These are phyloP conservation scores for Nitzschia sp. DNA, from an alignment of 108 stramenopile genomes.

Conservation along the genomic window DNA sequence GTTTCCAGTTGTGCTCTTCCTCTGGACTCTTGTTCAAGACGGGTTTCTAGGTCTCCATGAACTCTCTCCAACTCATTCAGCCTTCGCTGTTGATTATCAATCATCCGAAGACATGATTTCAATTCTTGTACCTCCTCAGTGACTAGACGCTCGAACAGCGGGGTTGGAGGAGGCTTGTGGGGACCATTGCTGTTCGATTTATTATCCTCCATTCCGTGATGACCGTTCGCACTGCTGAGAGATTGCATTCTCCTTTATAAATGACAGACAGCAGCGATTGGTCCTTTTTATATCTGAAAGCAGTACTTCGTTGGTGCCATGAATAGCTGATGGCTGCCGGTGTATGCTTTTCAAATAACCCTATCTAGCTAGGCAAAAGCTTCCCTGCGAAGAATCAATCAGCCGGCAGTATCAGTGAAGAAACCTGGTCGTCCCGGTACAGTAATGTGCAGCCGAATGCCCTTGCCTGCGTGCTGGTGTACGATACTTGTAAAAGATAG, in stretches of 20 bases:
- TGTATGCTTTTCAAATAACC: too few species aligned
- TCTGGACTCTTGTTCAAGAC: constrained; percentile 47
- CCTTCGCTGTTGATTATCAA: constrained; percentile 45
- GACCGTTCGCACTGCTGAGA: background rate
- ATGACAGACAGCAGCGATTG: too few species aligned
- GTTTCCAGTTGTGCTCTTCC: constrained; percentile 46
- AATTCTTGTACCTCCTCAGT: constrained; percentile 64
- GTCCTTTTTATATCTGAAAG: too few species aligned
- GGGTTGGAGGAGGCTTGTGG: constrained; percentile 43
- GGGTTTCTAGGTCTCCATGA: constrained; percentile 47
- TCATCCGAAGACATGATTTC: constrained; percentile 52
- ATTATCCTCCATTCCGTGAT: constrained; percentile 1
- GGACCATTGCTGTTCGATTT: background rate
- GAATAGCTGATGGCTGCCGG: too few species aligned
- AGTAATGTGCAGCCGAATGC: too few species aligned
- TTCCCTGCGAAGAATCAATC: too few species aligned
- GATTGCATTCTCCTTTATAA: constrained; percentile 13
- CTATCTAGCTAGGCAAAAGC: too few species aligned
- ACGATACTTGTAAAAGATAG: too few species aligned
- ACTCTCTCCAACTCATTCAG: constrained; percentile 44
- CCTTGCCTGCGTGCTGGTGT: too few species aligned
- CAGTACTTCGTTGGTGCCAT: too few species aligned
- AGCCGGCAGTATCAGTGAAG: too few species aligned
- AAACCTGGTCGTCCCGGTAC: too few species aligned
- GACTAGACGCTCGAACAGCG: constrained; percentile 60